Evolutionary conservation across 352 stramenopile genomes (phyloP).

Genomic region (Peronospora belbahrii): DNA sequence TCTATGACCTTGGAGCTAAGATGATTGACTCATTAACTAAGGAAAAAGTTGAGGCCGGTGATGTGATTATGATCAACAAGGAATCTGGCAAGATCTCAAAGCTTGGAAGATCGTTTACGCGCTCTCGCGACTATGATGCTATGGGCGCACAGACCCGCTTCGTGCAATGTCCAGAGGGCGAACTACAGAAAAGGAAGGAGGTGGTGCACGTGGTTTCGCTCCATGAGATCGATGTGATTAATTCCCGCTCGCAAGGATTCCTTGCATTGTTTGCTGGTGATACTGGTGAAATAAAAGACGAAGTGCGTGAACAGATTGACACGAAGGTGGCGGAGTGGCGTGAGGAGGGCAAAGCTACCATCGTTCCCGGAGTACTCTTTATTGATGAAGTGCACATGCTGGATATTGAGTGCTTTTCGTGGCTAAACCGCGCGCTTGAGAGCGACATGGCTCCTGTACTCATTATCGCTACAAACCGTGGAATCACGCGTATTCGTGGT

Average conservation of each 20-base stretch:
- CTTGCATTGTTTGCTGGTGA: constrained; percentile 98
- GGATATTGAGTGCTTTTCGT: constrained; percentile 99
- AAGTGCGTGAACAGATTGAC: constrained; percentile 99
- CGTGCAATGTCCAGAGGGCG: constrained; percentile 90
- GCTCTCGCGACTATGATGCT: constrained; percentile 97
- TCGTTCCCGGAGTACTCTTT: constrained; percentile 98
- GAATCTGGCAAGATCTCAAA: constrained; percentile 97
- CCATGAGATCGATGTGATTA: constrained; percentile 99
- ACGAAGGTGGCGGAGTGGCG: constrained; percentile 95
- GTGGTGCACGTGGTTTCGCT: constrained; percentile 96
- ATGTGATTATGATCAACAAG: constrained; percentile 99
- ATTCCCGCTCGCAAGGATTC: constrained; percentile 98
- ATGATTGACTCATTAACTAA: constrained; percentile 99
- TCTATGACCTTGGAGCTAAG: constrained; percentile 99
- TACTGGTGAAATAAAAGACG: constrained; percentile 98
- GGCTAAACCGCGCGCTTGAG: constrained; percentile 97
- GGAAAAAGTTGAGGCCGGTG: constrained; percentile 96
- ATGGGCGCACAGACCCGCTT: constrained; percentile 90
- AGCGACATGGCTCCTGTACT: constrained; percentile 96
- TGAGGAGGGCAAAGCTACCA: constrained; percentile 95
- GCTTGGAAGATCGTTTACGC: constrained; percentile 95
- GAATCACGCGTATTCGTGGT: constrained; percentile 96
- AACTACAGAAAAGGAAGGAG: constrained; percentile 98
- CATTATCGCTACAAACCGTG: constrained; percentile 98
- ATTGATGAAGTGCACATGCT: constrained; percentile 99